Conservation (phyloP, 192 early-diverging fungal genomes). For the Podila verticillata region DNA sequence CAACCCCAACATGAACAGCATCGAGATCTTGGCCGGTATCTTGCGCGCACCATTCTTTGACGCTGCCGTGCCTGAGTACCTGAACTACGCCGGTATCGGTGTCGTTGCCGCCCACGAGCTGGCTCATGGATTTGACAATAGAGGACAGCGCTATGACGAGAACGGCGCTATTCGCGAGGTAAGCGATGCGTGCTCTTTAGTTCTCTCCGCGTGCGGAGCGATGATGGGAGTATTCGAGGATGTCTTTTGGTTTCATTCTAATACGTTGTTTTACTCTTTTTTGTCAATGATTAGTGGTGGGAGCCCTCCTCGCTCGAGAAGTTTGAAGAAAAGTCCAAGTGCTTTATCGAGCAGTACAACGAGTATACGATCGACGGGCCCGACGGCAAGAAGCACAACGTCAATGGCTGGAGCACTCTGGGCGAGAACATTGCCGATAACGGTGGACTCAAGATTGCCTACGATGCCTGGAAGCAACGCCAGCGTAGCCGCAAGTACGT, state of each 20-base stretch:
- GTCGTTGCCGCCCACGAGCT: constrained; percentile 77
- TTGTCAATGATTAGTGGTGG: constrained; percentile 73
- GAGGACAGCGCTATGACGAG: constrained; percentile 57
- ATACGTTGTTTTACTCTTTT: not conserved
- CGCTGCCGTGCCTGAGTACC: constrained; percentile 54
- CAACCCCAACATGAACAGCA: constrained; percentile 41
- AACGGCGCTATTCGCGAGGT: constrained; percentile 18
- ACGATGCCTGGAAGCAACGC: constrained; percentile 53
- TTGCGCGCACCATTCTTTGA: constrained; percentile 70
- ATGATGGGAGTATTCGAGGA: not conserved
- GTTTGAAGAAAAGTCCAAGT: constrained; percentile 63
- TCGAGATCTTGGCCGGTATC: constrained; percentile 59
- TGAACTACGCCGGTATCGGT: constrained; percentile 77
- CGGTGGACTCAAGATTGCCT: constrained; percentile 64
- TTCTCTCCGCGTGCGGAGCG: not conserved
- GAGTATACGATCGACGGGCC: constrained; percentile 53
- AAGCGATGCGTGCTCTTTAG: constrained; percentile 53
- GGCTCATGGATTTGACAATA: constrained; percentile 65
- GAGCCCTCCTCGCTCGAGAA: constrained; percentile 58
- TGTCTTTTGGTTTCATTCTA: constrained; percentile 7
- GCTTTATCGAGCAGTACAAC: constrained; percentile 74
- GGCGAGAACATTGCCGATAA: constrained; percentile 79
- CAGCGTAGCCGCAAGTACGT: not conserved
- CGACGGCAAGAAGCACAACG: constrained; percentile 25
- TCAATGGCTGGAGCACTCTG: constrained; percentile 65